Base-by-base conservation (phyloP, 495 filamentous ascomycete genomes). In the Bathelium albidoporum region DNA sequence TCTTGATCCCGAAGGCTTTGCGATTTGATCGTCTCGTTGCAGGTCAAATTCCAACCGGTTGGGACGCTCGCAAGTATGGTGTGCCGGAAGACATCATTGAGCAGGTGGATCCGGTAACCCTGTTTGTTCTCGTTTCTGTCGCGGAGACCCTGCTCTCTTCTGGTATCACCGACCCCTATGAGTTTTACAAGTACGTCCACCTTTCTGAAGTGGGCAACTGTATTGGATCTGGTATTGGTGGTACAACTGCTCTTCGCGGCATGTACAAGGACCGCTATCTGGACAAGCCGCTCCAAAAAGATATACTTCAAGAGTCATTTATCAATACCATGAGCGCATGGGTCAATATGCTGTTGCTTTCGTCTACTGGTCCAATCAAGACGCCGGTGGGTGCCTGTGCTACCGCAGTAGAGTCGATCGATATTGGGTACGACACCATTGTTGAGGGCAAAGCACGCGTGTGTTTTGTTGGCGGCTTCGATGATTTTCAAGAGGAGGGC, bases 321-420 rank as follows among this genome's bases (percentile, higher is more conserved):
- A 97, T 99, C 81, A 99, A 99, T 78, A 97, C 94, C 28, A 99
- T 99, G 94, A 86, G 89, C 65, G 94, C 94, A 5, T 99, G 94
- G 94, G 92, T 97, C 60, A 99, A 99, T 80, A 97, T 99, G 94
- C 76, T 99, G 72, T 79, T 99, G 49, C 76, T 99, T 62, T 97
- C 94, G 16, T 97, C 95, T 18, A 97, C 94, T 43, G 94, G 94
- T 65, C 94, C 94, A 20, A 97, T 99, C 81, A 97, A 97, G 82
- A 97, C 95, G 0, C 94, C 94, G 14, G 93, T 97, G 63, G 94
- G 93, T 77, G 95, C 94, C 65, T 99, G 94, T 76, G 94, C 94
- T 61, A 99, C 94, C 1, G 88, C 94, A 62, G 90, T 99, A 34
- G 95, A 99, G 77, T 97, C 95, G 9, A 81, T 97, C 62, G 94